A percentile compares a stretch with the other conserved stretches of the same genome.
Conservation (phyloP, 495 filamentous ascomycete genomes). For the Massariosphaeria phaeospora region DNA sequence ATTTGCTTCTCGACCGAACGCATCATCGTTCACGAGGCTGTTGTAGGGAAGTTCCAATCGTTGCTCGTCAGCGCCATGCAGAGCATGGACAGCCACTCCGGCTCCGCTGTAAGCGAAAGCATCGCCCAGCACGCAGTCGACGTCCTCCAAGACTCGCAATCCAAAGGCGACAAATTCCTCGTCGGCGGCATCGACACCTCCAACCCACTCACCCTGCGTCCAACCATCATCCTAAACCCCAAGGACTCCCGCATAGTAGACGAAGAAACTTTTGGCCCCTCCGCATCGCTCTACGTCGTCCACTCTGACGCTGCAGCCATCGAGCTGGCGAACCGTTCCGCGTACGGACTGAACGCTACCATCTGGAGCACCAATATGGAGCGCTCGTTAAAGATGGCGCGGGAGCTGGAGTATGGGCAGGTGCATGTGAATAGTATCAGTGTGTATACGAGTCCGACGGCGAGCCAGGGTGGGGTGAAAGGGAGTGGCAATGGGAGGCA, state of each 20-base stretch:
- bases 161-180: slow-evolving; percentile 28
- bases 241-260: slow-evolving; percentile 53
- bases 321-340: slow-evolving; percentile 41
- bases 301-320: slow-evolving; percentile 39
- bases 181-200: slow-evolving; percentile 29
- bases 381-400: slow-evolving; percentile 37
- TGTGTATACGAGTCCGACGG: slow-evolving; percentile 68
- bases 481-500: slow-evolving; percentile 71
- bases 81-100: slow-evolving; percentile 35
- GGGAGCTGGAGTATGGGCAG: slow-evolving; percentile 38
- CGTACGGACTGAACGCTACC: slow-evolving; percentile 40
- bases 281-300: slow-evolving; percentile 56
- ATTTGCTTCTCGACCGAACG: slow-evolving; percentile 41
- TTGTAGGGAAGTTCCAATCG: slow-evolving; percentile 17
- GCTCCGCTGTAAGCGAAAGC: slow-evolving; percentile 22
- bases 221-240: slow-evolving; percentile 31
- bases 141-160: slow-evolving; percentile 28
- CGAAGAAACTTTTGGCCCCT: slow-evolving; percentile 77
- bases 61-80: slow-evolving; percentile 27
- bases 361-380: slow-evolving; percentile 40
- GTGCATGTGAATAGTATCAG: slow-evolving; percentile 77
- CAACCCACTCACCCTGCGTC: slow-evolving; percentile 14
- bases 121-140: slow-evolving; percentile 33
- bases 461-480: slow-evolving; percentile 85
- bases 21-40: slow-evolving; percentile 34